phyloP scores from a whole-genome alignment of 495 filamentous ascomycete genomes.

The Penicillium bialowiezense region DNA sequence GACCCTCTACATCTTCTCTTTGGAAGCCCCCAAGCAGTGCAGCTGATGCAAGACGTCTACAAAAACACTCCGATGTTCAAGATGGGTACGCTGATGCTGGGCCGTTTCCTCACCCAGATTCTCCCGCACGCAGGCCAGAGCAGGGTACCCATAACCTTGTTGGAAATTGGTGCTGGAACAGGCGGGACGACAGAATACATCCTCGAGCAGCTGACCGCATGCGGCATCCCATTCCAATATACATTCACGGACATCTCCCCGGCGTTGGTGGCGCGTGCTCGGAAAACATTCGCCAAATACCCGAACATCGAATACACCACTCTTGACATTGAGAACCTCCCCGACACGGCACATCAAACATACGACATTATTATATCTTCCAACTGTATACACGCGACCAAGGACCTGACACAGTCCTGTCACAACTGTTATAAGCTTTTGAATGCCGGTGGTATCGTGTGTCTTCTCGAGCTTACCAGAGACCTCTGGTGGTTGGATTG shows the following conservation, averaged over 20 bases:
- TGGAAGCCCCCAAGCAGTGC: too few relatives aligned
- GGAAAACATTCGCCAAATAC: conserved; percentile 25
- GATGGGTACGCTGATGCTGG: too few relatives aligned
- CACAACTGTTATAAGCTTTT: conserved; percentile 30
- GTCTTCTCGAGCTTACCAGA: conserved; percentile 42
- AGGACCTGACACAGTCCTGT: conserved; percentile 23
- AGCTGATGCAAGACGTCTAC: too few relatives aligned
- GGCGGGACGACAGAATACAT: conserved; percentile 36
- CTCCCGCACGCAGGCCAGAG: too few relatives aligned
- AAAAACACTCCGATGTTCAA: too few relatives aligned
- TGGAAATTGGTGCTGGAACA: conserved; percentile 42
- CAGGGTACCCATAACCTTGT: too few relatives aligned
- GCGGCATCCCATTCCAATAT: conserved; percentile 33
- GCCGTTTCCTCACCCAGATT: too few relatives aligned
- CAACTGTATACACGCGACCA: conserved; percentile 50
- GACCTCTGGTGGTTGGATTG: conserved; percentile 39
- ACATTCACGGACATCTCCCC: conserved; percentile 47
- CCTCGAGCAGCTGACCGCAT: conserved; percentile 16
- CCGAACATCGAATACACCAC: conserved; percentile 34
- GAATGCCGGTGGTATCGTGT: conserved; percentile 33
- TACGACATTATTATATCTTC: conserved; percentile 43
- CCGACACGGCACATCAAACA: conserved; percentile 16
- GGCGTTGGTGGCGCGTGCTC: conserved; percentile 34
- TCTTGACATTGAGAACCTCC: conserved; percentile 38
- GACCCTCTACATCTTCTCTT: too few relatives aligned